Evolutionary conservation across 2,329 filamentous ascomycete genomes (phyloP).

Genomic region (Cladosporium oxysporum): DNA sequence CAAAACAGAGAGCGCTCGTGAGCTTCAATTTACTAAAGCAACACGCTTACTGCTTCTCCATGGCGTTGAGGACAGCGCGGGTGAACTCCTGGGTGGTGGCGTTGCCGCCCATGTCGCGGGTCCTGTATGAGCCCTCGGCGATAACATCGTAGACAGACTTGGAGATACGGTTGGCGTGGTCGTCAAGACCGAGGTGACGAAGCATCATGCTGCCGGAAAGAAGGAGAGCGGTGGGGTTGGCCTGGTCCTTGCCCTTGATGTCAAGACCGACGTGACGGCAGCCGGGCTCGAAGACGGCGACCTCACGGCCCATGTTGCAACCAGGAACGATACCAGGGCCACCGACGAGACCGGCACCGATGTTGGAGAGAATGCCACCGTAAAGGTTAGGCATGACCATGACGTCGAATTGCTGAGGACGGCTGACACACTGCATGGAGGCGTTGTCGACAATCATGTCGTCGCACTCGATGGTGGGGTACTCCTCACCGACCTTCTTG

Average conservation of each 20-base stretch:
- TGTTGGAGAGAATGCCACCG: conserved; percentile 98
- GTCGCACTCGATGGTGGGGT: conserved; percentile 91
- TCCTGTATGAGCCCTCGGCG: conserved; percentile 82
- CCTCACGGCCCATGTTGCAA: conserved; percentile 99
- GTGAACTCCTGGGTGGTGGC: conserved; percentile 94
- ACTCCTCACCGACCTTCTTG: conserved; percentile 89
- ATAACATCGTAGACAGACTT: conserved; percentile 83
- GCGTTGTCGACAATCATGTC: conserved; percentile 99
- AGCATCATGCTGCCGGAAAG: conserved; percentile 96
- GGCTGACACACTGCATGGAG: conserved; percentile 97
- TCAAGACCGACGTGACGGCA: conserved; percentile 99
- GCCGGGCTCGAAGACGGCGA: conserved; percentile 97
- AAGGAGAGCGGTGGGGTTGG: conserved; percentile 94
- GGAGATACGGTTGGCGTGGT: conserved; percentile 97
- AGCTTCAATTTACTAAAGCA: conserved; percentile 1
- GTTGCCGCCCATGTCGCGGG: conserved; percentile 92
- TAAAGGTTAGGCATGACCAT: conserved; percentile 99
- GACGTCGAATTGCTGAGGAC: conserved; percentile 97
- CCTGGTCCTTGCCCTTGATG: conserved; percentile 99
- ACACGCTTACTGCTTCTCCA: conserved; percentile 60
- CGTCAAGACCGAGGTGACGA: conserved; percentile 93
- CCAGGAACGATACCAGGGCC: conserved; percentile 96
- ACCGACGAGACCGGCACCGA: conserved; percentile 93
- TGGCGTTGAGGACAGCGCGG: conserved; percentile 87
- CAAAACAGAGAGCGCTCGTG: conserved; percentile 13